Evolutionary conservation across 75 land plant species (phyloP).

Genomic region (Gnetum montanum): DNA sequence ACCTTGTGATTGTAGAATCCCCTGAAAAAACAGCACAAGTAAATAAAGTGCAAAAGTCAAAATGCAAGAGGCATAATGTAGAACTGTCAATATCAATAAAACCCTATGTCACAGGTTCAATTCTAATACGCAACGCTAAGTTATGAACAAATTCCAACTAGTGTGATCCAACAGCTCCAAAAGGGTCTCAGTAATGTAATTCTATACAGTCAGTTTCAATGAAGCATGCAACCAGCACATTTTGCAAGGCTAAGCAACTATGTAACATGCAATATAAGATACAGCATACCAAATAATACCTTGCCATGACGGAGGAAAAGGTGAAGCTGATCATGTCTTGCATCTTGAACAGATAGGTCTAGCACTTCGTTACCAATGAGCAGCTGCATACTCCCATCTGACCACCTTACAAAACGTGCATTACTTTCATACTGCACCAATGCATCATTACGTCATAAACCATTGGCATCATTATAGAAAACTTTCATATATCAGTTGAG

Average conservation of each 20-base stretch:
- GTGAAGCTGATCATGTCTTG: conserved; percentile 80
- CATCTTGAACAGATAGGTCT: conserved; percentile 81
- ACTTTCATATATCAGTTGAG: neutral
- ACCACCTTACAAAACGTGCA: conserved; percentile 98
- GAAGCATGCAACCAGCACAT: too few species aligned
- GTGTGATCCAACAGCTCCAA: too few species aligned
- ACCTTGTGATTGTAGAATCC: conserved; percentile 93
- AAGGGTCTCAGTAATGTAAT: too few species aligned
- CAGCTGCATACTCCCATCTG: conserved; percentile 93
- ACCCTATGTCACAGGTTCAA: too few species aligned
- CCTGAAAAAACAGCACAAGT: conserved; percentile 33
- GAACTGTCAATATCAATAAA: too few species aligned
- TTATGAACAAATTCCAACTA: too few species aligned
- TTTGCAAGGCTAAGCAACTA: too few species aligned
- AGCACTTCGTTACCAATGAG: conserved; percentile 95
- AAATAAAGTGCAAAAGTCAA: neutral
- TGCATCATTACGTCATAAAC: neutral
- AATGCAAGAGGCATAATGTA: too few species aligned
- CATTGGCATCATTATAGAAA: neutral
- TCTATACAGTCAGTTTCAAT: too few species aligned
- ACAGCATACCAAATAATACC: too few species aligned
- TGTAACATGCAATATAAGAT: too few species aligned
- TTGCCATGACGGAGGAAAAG: conserved; percentile 90
- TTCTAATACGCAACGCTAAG: too few species aligned
- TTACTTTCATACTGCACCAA: conserved; percentile 97